Base-by-base conservation (phyloP, 2,329 filamentous ascomycete species). In the Xylaria sp. region DNA sequence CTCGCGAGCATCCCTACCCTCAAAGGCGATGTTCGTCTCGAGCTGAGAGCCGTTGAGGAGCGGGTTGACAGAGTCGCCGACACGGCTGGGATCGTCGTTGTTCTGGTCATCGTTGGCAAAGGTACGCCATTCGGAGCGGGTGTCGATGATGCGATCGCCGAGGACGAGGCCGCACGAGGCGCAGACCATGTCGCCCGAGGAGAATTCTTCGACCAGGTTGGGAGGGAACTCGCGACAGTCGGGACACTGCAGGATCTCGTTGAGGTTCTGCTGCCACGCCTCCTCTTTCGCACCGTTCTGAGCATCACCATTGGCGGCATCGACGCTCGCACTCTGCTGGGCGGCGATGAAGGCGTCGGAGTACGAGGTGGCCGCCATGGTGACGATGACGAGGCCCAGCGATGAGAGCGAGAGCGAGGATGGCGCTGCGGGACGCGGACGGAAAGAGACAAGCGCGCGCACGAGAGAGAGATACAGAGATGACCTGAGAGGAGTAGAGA, bases 51-150 rank as follows among this genome's bases (percentile, higher is more conserved):
- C 94, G 73, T 96, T 93, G 61, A 97, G 85, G 45, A 99, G 88
- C 57, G 92, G 90, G 74, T 98, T 97, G 64, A 90, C 89, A 5
- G 91, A 92, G 71, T 98, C 95, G 81, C 95, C 95, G 68, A 99
- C 94, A 92, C 95, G 95, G 62, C 93, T 97, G 4, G 96, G 95
- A 70, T 99, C 95, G 71, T 98, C 96, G 73, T 92, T 94, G 73
- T 92, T 92, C 77, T 97, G 92, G 76, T 99, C 96, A 74, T 99
- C 95, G 76, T 98, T 98, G 75, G 94, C 93, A 80, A 99, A 99
- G 0, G 95, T 99, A 75, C 95, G 92, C 95, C 95, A 99, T 80
- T 99, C 95, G 50, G 93, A 97, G 66, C 96, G 91, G 64, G 92
- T 96, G 75, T 99, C 96, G 74, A 99, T 94, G 75, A 95, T 93